A percentile compares a stretch with the other conserved stretches of the same genome.
These are phyloP conservation scores for Cetradonia linearis DNA, from an alignment of 495 filamentous ascomycete species.

Conservation along the genomic window DNA sequence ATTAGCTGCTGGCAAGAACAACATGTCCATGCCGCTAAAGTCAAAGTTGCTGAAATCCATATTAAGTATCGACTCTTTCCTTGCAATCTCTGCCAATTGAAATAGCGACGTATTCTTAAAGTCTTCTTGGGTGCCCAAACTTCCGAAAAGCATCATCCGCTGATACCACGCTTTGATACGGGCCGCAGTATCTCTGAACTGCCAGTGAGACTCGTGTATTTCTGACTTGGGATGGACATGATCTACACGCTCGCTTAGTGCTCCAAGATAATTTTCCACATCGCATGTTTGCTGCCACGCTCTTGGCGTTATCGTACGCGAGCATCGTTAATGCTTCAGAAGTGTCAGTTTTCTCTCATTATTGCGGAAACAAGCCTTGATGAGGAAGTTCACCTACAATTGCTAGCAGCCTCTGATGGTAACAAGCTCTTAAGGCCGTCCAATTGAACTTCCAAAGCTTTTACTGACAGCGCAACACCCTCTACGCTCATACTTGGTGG, in stretches of 20 bases:
- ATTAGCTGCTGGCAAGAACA: not conserved
- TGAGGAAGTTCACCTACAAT: not conserved
- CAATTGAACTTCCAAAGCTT: constrained; percentile 5
- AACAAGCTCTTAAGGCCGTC: not conserved
- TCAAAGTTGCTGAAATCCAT: not conserved
- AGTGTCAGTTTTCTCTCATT: not conserved
- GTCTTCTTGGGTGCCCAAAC: not conserved
- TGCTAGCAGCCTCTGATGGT: not conserved
- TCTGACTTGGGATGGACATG: not conserved
- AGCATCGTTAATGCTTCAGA: not conserved
- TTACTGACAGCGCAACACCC: not conserved
- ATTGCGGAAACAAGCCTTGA: not conserved
- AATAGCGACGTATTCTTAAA: not conserved
- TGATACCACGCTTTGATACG: constrained; percentile 6
- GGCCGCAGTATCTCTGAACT: not conserved
- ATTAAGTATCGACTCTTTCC: not conserved
- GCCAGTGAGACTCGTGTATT: not conserved
- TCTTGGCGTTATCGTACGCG: not conserved
- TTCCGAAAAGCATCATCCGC: not conserved
- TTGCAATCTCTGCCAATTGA: not conserved
- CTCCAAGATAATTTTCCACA: not conserved
- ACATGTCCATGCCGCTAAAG: not conserved
- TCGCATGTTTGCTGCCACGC: not conserved
- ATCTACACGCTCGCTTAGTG: not conserved
- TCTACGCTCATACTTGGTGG: not conserved